Percentiles rank a stretch among this genome's conserved stretches.
Evolutionary conservation across 148 eudicot genomes (phyloP).

Genomic region (Camellia lanceoleosa): DNA sequence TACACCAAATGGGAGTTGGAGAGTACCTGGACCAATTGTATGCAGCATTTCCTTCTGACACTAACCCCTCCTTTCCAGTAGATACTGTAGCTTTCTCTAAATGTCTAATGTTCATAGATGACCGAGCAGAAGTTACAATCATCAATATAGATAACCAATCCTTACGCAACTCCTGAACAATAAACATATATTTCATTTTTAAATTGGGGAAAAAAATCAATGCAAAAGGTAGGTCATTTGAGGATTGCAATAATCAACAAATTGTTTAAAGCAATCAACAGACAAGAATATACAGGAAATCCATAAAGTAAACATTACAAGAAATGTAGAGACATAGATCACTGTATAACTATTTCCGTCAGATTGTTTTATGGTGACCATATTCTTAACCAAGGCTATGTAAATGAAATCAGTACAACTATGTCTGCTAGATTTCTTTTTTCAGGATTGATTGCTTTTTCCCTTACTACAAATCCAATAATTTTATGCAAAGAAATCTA

Average conservation of each 20-base stretch:
- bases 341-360: too few species aligned
- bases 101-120: constrained; percentile 94
- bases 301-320: neutral
- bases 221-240: neutral
- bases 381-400: neutral
- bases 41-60: constrained; percentile 95
- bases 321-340: neutral
- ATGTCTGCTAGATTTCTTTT: neutral
- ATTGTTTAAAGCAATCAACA: neutral
- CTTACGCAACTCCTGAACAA: constrained; percentile 81
- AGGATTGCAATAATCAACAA: neutral
- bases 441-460: neutral
- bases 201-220: constrained; percentile 1
- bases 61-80: constrained; percentile 95
- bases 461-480: neutral
- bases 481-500: neutral
- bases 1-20: constrained; percentile 7
- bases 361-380: neutral
- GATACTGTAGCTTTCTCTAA: constrained; percentile 98
- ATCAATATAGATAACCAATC: constrained; percentile 93
- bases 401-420: neutral
- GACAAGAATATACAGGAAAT: neutral
- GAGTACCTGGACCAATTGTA: constrained; percentile 94
- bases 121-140: constrained; percentile 96
- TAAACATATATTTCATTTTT: neutral